Conservation (phyloP, 75 land plant species). For the Picea glauca region DNA sequence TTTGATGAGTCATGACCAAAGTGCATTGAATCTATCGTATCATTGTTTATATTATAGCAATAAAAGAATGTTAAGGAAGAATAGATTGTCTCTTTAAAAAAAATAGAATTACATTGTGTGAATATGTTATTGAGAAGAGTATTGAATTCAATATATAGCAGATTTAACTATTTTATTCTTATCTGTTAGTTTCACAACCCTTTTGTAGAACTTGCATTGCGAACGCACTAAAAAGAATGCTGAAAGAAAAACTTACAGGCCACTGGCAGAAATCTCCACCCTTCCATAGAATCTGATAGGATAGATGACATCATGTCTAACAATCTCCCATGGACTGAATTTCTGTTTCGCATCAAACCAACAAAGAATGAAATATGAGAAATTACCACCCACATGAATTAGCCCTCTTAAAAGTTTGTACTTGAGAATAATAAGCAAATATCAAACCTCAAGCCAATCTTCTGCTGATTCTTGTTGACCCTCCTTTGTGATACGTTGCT, state of each 20-base stretch:
- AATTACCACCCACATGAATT: neutral
- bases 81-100: neutral
- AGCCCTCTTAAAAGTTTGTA: neutral
- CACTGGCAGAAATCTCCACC: conserved; percentile 54
- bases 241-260: conserved; percentile 53
- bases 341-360: conserved; percentile 43
- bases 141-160: neutral
- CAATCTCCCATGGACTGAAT: conserved; percentile 94
- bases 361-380: neutral
- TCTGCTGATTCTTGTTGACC: conserved; percentile 93
- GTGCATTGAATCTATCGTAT: neutral
- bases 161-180: neutral
- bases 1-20: neutral
- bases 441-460: conserved; percentile 89
- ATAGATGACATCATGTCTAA: conserved; percentile 71
- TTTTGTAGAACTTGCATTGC: conserved; percentile 1
- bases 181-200: neutral
- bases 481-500: conserved; percentile 63
- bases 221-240: neutral
- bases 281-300: conserved; percentile 88
- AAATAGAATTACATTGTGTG: too few relatives aligned
- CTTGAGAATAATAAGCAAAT: neutral
- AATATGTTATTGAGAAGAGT: neutral
- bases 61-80: neutral
- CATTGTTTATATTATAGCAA: neutral